Percentiles rank a stretch among this genome's conserved stretches.
These are phyloP conservation scores for Colletotrichum incanum DNA, from an alignment of 2,329 filamentous ascomycete species.

Conservation along the genomic window DNA sequence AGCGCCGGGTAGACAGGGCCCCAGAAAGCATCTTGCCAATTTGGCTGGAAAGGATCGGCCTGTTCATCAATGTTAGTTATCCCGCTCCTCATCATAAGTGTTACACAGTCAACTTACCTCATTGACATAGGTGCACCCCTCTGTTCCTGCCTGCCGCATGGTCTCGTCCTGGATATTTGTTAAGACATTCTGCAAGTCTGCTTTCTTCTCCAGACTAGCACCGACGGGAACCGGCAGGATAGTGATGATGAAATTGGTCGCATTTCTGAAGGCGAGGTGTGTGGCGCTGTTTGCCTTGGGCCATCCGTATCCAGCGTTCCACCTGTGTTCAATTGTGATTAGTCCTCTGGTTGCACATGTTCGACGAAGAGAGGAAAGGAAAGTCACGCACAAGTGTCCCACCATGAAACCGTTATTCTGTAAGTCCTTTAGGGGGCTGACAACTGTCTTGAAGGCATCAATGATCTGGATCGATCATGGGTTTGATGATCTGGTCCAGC, in stretches of 20 bases:
- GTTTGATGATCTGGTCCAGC: constrained; percentile 53
- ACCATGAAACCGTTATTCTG: constrained; percentile 47
- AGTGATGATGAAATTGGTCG: constrained; percentile 55
- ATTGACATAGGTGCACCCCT: constrained; percentile 62
- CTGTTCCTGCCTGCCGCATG: constrained; percentile 55
- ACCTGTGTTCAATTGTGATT: constrained; percentile 56
- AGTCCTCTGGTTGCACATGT: background rate
- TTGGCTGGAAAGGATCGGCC: constrained; percentile 53
- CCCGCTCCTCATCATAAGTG: rapidly evolving
- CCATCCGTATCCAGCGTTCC: constrained; percentile 54
- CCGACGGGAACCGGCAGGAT: constrained; percentile 53
- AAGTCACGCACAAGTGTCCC: background rate
- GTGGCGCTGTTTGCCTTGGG: constrained; percentile 56
- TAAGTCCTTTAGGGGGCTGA: constrained; percentile 49
- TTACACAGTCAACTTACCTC: constrained; percentile 51
- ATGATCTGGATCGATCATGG: constrained; percentile 52
- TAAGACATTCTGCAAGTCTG: constrained; percentile 57
- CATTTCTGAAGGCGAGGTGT: constrained; percentile 56
- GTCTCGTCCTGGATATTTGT: constrained; percentile 55
- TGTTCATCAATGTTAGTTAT: constrained; percentile 3
- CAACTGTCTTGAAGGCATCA: constrained; percentile 53
- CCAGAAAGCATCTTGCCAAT: constrained; percentile 59
- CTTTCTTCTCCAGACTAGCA: constrained; percentile 60
- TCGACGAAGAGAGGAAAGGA: background rate
- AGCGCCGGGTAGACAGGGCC: constrained; percentile 56